These are phyloP conservation scores for Suillus cothurnatus DNA, from an alignment of 768 basidiomycete genomes.

Conservation along the genomic window DNA sequence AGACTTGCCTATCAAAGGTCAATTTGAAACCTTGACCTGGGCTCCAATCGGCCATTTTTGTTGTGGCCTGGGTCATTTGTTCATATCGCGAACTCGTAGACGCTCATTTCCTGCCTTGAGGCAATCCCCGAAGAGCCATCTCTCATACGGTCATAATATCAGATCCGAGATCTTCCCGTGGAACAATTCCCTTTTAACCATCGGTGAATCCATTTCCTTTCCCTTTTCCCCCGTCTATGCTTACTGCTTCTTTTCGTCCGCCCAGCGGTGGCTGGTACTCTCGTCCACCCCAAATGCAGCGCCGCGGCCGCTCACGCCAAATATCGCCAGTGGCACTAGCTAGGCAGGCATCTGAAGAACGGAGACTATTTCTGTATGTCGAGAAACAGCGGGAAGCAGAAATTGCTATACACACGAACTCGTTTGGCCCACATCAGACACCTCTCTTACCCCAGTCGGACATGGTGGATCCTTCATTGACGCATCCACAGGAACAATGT, in stretches of 20 bases:
- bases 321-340: constrained; percentile 46
- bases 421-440: constrained; percentile 9
- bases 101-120: constrained; percentile 26
- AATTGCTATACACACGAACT: neutral
- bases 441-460: constrained; percentile 10
- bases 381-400: constrained; percentile 13
- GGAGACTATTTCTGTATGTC: constrained; percentile 21
- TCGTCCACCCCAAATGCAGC: constrained; percentile 27
- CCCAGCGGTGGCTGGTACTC: constrained; percentile 25
- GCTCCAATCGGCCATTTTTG: constrained; percentile 1
- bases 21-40: neutral
- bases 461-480: constrained; percentile 3
- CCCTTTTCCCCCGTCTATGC: constrained; percentile 20
- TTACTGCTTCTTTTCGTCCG: constrained; percentile 26
- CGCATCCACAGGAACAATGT: neutral
- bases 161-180: constrained; percentile 13
- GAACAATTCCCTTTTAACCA: constrained; percentile 19
- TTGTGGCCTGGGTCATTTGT: constrained; percentile 2
- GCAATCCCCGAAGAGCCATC: constrained; percentile 15
- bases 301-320: constrained; percentile 44
- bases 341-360: constrained; percentile 45
- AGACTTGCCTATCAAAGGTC: constrained; percentile 11
- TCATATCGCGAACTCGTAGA: constrained; percentile 9
- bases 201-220: constrained; percentile 12
- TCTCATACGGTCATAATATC: constrained; percentile 10